Evolutionary conservation across 495 filamentous ascomycete species (phyloP), one percentile per base, ranked within the genome.

Genomic region (Penicillium mononematosum): DNA sequence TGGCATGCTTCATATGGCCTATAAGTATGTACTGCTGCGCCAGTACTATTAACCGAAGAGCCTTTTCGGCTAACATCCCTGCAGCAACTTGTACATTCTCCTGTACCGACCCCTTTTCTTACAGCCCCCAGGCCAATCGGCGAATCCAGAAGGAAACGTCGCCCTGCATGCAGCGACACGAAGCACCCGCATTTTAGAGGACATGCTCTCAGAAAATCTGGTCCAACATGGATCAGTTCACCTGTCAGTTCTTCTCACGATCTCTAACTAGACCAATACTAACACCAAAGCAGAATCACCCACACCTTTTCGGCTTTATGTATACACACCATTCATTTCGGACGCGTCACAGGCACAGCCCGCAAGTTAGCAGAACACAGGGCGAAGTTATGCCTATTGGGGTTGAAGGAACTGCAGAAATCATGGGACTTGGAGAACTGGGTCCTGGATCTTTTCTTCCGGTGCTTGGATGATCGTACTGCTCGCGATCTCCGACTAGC

Each of bases 361-460:
- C 68, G 73, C 0, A 77, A 75, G 36, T 61, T 80, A 1, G 75
- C 77, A 24, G 76, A 80, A 46, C 74, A 79, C 59, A 69, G 77
- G 31, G 77, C 77, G 3, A 70, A 78, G 14, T 52, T 79, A 3
- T 80, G 77, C 51, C 65, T 80, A 0, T 61, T 80, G 2, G 74
- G 76, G 1, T 46, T 80, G 9, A 72, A 78, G 43, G 77, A 80
- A 43, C 57, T 80, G 27, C 77, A 80, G 48, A 77, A 75, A 47
- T 72, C 72, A 0, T 80, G 76, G 76, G 75, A 78, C 34, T 53
- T 80, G 45, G 75, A 78, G 42, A 79, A 77, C 29, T 76, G 74
- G 71, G 73, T 79, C 0, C 59, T 79, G 5, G 65, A 78, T 46
- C 60, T 80, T 0, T 79, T 80, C 45, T 75, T 80, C 29, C 72